A percentile compares a stretch with the other conserved stretches of the same genome.
These are phyloP conservation scores for Coffea eugenioides DNA, from an alignment of 257 asterid species.

Conservation along the genomic window DNA sequence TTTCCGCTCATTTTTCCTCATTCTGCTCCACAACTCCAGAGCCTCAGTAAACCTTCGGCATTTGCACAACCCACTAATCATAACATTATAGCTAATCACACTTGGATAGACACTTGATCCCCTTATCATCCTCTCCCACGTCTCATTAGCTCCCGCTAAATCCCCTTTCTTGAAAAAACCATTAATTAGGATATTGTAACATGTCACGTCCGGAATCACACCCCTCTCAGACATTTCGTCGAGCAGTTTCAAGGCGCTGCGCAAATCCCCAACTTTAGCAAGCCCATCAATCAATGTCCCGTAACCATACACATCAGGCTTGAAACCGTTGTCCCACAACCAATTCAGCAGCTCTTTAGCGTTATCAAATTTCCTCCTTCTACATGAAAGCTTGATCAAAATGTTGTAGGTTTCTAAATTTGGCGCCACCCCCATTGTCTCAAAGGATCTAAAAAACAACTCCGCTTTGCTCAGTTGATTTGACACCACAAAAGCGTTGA, in stretches of 20 bases:
- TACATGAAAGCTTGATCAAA: constrained; percentile 63
- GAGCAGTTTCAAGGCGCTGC: constrained; percentile 55
- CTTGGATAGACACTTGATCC: constrained; percentile 64
- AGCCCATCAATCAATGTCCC: constrained; percentile 72
- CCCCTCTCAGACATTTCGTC: constrained; percentile 86
- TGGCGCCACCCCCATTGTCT: constrained; percentile 62
- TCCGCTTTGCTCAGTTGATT: constrained; percentile 65
- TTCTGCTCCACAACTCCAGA: constrained; percentile 62
- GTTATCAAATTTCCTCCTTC: constrained; percentile 48
- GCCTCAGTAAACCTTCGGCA: constrained; percentile 66
- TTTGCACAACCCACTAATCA: constrained; percentile 85
- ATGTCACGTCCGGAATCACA: constrained; percentile 60
- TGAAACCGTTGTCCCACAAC: constrained; percentile 51
- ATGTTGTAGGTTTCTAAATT: constrained; percentile 65
- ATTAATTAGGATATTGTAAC: constrained; percentile 74
- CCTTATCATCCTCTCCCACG: constrained; percentile 65
- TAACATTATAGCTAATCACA: constrained; percentile 63
- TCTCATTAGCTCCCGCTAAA: constrained; percentile 39
- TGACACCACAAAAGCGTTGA: constrained; percentile 70
- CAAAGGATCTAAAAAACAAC: constrained; percentile 55
- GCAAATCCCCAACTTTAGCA: constrained; percentile 54
- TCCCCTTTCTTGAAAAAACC: constrained; percentile 67
- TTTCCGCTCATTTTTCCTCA: constrained; percentile 56
- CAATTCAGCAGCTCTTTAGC: constrained; percentile 44
- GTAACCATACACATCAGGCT: constrained; percentile 69